A percentile compares a stretch with the other conserved stretches of the same genome.
Evolutionary conservation across 2,329 filamentous ascomycete genomes (phyloP).

Genomic region (Nigrospora osmanthi): DNA sequence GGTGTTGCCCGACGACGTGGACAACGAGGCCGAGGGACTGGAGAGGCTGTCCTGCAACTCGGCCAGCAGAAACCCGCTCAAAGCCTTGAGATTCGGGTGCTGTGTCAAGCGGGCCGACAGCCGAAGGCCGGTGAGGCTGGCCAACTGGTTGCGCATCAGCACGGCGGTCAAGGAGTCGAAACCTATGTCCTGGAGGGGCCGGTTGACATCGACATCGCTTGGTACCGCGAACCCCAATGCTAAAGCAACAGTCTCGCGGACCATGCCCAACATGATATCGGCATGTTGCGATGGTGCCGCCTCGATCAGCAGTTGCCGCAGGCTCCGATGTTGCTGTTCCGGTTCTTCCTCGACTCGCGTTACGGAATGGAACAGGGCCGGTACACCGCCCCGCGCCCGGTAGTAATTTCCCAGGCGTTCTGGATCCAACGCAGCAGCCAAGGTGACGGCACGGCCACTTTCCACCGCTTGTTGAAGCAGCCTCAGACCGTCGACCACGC

Average conservation of each 20-base stretch:
- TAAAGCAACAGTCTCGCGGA: background rate
- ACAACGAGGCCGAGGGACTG: background rate
- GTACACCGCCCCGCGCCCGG: conserved; percentile 11
- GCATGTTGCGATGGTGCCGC: conserved; percentile 9
- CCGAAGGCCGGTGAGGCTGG: conserved; percentile 3
- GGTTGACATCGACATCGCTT: conserved; percentile 4
- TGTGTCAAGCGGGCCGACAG: background rate
- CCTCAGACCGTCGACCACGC: conserved; percentile 9
- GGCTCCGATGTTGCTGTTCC: background rate
- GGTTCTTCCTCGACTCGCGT: too few relatives aligned
- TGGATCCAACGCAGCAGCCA: conserved; percentile 16
- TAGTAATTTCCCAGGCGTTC: conserved; percentile 11
- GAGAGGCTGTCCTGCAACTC: too few relatives aligned
- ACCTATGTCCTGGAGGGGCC: conserved; percentile 6
- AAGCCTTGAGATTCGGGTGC: too few relatives aligned
- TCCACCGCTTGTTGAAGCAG: conserved; percentile 11
- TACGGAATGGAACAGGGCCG: conserved; percentile 9
- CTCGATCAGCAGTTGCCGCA: conserved; percentile 8
- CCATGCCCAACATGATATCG: conserved; percentile 1
- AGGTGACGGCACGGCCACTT: conserved; percentile 10
- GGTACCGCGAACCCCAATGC: background rate
- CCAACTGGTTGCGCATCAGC: conserved; percentile 7
- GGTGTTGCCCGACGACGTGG: background rate
- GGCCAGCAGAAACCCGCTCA: too few relatives aligned
- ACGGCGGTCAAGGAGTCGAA: conserved; percentile 10